Evolutionary conservation across 805 yeast species (phyloP).

Genomic region (Zygosaccharomyces bisporus): DNA sequence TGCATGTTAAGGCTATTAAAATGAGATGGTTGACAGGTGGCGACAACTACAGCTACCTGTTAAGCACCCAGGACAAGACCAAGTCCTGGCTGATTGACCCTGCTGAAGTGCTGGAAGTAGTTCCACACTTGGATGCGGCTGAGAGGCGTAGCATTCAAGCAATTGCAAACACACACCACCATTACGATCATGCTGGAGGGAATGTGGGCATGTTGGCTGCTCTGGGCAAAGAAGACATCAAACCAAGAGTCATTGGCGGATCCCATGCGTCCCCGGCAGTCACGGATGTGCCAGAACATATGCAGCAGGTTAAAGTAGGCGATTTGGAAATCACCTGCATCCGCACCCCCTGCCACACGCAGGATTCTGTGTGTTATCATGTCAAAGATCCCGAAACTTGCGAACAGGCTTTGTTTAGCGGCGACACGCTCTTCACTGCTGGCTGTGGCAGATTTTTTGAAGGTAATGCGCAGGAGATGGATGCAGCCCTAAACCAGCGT

Average conservation of each 20-base stretch:
- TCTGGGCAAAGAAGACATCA: conserved; percentile 39
- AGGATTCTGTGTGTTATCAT: conserved; percentile 88
- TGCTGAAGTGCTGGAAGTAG: conserved; percentile 74
- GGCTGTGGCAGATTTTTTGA: conserved; percentile 98
- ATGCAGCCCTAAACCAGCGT: conserved; percentile 53
- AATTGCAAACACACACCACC: conserved; percentile 95
- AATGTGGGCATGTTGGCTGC: conserved; percentile 42
- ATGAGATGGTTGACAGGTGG: conserved; percentile 96
- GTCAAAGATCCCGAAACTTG: conserved; percentile 59
- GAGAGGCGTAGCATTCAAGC: conserved; percentile 53
- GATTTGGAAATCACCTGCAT: conserved; percentile 67
- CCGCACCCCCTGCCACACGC: conserved; percentile 97
- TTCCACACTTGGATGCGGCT: conserved; percentile 42
- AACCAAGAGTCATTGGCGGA: conserved; percentile 68
- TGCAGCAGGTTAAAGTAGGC: conserved; percentile 48
- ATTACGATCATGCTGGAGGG: conserved; percentile 92
- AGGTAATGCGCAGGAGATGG: conserved; percentile 82
- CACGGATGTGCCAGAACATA: conserved; percentile 62
- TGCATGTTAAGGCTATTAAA: conserved; percentile 80
- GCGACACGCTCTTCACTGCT: conserved; percentile 89
- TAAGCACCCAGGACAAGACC: conserved; percentile 55
- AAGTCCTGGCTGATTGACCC: conserved; percentile 88
- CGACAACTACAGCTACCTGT: conserved; percentile 73
- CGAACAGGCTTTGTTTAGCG: conserved; percentile 81
- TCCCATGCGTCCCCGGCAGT: conserved; percentile 49